Conservation (phyloP, 2,329 filamentous ascomycete genomes). For the Alternaria arborescens region DNA sequence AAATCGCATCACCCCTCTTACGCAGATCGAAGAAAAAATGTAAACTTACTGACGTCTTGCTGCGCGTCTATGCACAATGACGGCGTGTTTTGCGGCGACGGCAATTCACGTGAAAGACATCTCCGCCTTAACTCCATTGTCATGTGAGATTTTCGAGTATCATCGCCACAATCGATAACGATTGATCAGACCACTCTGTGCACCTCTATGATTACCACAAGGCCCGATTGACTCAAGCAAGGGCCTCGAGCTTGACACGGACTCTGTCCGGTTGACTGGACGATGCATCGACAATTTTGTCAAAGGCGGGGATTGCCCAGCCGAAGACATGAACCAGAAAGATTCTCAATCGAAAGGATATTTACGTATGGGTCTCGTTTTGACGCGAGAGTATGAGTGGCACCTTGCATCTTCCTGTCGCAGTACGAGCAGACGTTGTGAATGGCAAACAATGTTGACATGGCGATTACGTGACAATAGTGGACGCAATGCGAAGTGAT, state of each 20-base stretch:
- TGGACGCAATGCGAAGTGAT: neutral
- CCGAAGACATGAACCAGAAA: neutral
- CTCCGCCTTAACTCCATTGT: slow-evolving; percentile 39
- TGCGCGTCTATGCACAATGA: slow-evolving; percentile 43
- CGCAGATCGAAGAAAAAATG: slow-evolving; percentile 15
- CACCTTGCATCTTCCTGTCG: neutral
- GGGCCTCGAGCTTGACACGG: neutral
- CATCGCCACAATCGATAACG: slow-evolving; percentile 31
- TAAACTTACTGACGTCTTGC: slow-evolving; percentile 19
- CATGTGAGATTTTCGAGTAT: slow-evolving; percentile 28
- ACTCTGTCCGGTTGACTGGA: neutral
- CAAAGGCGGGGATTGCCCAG: neutral
- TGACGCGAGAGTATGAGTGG: too few relatives aligned
- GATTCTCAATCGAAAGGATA: neutral
- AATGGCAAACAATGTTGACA: neutral
- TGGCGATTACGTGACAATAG: neutral
- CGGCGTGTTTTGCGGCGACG: slow-evolving; percentile 21
- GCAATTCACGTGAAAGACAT: slow-evolving; percentile 27
- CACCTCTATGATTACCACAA: slow-evolving; percentile 25
- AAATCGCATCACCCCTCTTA: slow-evolving; percentile 1
- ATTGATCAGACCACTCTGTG: slow-evolving; percentile 1
- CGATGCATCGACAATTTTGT: neutral
- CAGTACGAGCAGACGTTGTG: neutral
- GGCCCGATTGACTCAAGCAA: slow-evolving; percentile 12
- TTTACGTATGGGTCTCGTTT: neutral